Conservation (phyloP, 2,329 filamentous ascomycete genomes). For the Colletotrichum plurivorum region DNA sequence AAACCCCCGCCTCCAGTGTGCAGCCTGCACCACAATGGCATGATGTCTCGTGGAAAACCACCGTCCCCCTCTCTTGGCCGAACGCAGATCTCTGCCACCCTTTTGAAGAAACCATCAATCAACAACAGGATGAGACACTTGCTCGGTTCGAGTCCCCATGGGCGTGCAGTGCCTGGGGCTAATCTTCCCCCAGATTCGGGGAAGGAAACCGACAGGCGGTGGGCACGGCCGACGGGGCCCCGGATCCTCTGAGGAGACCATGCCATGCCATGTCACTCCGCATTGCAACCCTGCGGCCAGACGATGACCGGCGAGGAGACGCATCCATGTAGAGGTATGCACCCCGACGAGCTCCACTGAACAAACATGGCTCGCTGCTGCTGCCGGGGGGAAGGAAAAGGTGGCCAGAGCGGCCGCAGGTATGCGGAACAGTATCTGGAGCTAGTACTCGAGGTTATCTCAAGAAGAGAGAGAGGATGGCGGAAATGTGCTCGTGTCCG, state of each 20-base stretch:
- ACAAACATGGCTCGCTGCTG: conserved; percentile 3
- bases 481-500: neutral
- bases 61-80: conserved; percentile 4
- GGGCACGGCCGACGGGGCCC: neutral
- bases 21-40: conserved; percentile 7
- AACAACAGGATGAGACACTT: neutral
- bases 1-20: too few species aligned
- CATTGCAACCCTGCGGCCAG: conserved; percentile 3
- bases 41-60: neutral
- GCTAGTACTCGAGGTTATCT: conserved; percentile 3
- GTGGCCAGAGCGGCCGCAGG: neutral
- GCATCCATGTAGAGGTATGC: neutral
- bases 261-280: conserved; percentile 20
- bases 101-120: neutral
- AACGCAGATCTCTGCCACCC: conserved; percentile 5
- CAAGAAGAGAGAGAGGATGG: neutral
- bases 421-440: neutral
- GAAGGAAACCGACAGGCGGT: conserved; percentile 7
- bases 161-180: neutral
- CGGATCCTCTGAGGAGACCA: neutral
- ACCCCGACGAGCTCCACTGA: conserved; percentile 15
- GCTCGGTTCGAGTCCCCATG: neutral
- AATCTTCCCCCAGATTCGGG: neutral
- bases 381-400: neutral
- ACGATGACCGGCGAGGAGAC: neutral